Conservation (phyloP, 441 rosid species). For the Mallotus japonicus region DNA sequence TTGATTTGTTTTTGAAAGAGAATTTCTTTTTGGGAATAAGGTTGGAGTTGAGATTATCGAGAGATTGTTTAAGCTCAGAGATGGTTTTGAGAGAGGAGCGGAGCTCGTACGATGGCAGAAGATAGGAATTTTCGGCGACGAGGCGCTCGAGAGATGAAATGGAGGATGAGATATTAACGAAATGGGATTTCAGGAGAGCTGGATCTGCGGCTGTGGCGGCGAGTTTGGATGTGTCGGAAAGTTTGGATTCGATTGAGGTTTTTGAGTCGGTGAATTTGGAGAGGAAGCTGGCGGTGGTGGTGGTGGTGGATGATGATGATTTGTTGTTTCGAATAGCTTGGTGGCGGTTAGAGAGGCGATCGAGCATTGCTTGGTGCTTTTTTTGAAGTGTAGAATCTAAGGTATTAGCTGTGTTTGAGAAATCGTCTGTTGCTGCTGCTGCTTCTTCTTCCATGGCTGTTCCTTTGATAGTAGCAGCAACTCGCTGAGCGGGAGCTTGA, state of each 20-base stretch:
- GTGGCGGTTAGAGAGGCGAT: conserved; percentile 74
- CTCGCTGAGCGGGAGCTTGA: not conserved
- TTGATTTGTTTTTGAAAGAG: conserved; percentile 56
- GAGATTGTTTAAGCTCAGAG: conserved; percentile 57
- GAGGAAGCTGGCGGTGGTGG: too few species aligned
- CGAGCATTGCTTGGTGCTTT: conserved; percentile 74
- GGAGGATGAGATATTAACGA: conserved; percentile 49
- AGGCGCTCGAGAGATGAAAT: too few species aligned
- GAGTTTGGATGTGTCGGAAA: too few species aligned
- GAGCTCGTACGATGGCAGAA: conserved; percentile 73
- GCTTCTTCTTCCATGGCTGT: conserved; percentile 40
- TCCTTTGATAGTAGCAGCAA: not conserved
- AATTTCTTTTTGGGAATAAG: conserved; percentile 70
- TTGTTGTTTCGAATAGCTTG: conserved; percentile 40
- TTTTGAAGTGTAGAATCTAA: conserved; percentile 38
- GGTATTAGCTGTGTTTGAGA: conserved; percentile 15
- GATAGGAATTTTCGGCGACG: conserved; percentile 51
- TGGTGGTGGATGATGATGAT: conserved; percentile 5
- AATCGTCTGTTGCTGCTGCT: not conserved
- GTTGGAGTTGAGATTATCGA: conserved; percentile 44
- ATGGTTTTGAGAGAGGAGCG: conserved; percentile 64
- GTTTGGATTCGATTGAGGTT: too few species aligned
- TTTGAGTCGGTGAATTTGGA: too few species aligned
- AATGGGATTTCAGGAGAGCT: conserved; percentile 41
- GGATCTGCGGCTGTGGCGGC: conserved; percentile 30